Percentiles rank a stretch among this genome's conserved stretches.
Conservation (phyloP, 2,329 filamentous ascomycete species). For the Neoascochyta sp. region DNA sequence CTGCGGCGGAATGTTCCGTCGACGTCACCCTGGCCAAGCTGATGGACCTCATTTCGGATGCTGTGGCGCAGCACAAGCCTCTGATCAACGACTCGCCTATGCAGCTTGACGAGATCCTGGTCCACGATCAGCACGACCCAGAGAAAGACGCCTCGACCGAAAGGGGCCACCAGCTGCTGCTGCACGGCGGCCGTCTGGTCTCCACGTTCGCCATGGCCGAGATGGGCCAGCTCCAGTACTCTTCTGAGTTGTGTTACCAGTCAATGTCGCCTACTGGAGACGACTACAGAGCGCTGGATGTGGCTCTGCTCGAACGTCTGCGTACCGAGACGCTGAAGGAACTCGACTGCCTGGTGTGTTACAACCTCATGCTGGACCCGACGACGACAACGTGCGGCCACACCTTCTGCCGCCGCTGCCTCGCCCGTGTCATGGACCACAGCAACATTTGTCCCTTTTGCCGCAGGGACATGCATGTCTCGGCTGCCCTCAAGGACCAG, state of each 20-base stretch:
- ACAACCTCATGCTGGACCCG: constrained; percentile 74
- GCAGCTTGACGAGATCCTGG: constrained; percentile 42
- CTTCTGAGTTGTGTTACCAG: constrained; percentile 54
- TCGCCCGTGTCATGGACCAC: constrained; percentile 73
- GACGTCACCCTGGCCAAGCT: constrained; percentile 75
- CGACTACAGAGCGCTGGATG: constrained; percentile 44
- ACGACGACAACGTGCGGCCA: constrained; percentile 84
- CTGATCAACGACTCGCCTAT: constrained; percentile 34
- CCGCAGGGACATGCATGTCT: constrained; percentile 59
- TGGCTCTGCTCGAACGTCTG: constrained; percentile 53
- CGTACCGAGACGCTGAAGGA: constrained; percentile 63
- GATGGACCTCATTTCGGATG: constrained; percentile 51
- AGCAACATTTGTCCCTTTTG: constrained; percentile 77
- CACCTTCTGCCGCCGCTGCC: constrained; percentile 79
- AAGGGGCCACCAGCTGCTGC: constrained; percentile 38
- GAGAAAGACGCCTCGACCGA: constrained; percentile 29
- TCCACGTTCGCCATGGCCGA: constrained; percentile 65
- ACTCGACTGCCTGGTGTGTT: constrained; percentile 86
- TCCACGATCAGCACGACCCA: constrained; percentile 29
- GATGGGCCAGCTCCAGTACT: constrained; percentile 56
- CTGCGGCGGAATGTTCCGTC: constrained; percentile 68
- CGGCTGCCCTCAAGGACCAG: constrained; percentile 47
- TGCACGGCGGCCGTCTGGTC: constrained; percentile 58
- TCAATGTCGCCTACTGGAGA: constrained; percentile 38
- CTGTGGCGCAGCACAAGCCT: constrained; percentile 46